phyloP scores from a whole-genome alignment of 352 stramenopile genomes.

The Phytophthora uliginosa region DNA sequence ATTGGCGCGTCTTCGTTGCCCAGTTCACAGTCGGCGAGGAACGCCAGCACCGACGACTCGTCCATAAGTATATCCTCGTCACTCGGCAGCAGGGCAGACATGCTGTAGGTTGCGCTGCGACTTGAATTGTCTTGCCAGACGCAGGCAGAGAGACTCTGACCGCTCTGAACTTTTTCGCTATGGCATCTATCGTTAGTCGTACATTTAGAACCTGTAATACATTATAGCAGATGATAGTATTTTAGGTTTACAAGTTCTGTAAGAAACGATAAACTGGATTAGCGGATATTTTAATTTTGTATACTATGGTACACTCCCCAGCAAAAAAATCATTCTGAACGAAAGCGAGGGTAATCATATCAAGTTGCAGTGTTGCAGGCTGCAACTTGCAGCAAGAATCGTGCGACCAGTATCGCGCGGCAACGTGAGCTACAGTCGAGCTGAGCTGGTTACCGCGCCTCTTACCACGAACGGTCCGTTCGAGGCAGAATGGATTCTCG shows the following conservation, averaged over 20 bases:
- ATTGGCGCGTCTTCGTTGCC: background rate
- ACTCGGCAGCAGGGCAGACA: background rate
- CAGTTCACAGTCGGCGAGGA: slow-evolving; percentile 35
- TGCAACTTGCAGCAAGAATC: too few species aligned
- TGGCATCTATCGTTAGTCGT: background rate
- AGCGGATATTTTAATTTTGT: too few species aligned
- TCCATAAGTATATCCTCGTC: slow-evolving; percentile 36
- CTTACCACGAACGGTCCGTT: background rate
- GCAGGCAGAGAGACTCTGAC: background rate
- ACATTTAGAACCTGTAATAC: too few species aligned
- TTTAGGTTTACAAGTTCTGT: too few species aligned
- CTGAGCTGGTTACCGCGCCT: background rate
- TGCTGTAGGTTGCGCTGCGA: background rate
- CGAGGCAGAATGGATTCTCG: background rate
- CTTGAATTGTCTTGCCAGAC: slow-evolving; percentile 21
- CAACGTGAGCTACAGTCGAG: background rate
- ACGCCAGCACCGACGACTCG: slow-evolving; percentile 36
- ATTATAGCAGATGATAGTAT: too few species aligned
- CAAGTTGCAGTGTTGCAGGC: too few species aligned
- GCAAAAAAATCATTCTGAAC: slow-evolving; percentile 40
- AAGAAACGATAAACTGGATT: too few species aligned
- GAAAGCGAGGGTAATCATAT: background rate
- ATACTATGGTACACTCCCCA: background rate
- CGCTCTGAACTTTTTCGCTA: background rate
- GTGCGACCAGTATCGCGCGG: too few species aligned